Base-by-base conservation (phyloP, 2,329 filamentous ascomycete genomes). In the Talaromyces amestolkiae region DNA sequence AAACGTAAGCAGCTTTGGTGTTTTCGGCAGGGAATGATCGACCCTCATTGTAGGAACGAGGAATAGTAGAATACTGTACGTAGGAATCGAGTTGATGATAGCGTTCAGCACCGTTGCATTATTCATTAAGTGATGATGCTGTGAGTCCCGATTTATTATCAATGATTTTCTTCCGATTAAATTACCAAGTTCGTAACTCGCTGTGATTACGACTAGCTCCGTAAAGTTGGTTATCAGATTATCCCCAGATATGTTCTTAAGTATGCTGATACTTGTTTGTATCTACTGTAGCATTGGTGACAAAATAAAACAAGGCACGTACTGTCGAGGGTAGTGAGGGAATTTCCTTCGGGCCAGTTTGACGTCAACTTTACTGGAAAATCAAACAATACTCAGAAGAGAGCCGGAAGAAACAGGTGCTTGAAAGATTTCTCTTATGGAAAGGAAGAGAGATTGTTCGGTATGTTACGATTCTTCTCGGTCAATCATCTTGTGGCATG, bases 1-100 rank as follows among this genome's bases (percentile, higher is more conserved):
- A 59, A 41, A 41, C 27, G 56, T 24, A 45, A 45, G 37, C 37
- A 59, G 56, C 37, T 43, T 31, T 59, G 17, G 56, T 27, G 56
- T 19, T 59, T 59, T 59, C 37, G 37, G 37, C 24, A 45, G 37
- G 37, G 47, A 63, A 63, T 63, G 61, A 63, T 56, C 49, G 31
- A 9, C 61, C 61, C 24, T 61, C 45, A 43, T 47, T 56, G 37
- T 56, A 56, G 61, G 61, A 56, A 43, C 37, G 24, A 56, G 61
- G 39, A 56, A 63, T 63, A 54, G 37, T 49, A 37, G 17, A 17
- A 41, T 27, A 43, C 8, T 37, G 19, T 33, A 10, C 51, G 11
- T 17, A 17, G 8, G 19, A 51, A 61, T 37, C n/a, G 45, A n/a
- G 22, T 22, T 6, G 27, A 2, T 33, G 37, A 5, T 24, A 45